Evolutionary conservation across 768 basidiomycete species (phyloP).

Genomic region (Rhizopogon vinicolor): DNA sequence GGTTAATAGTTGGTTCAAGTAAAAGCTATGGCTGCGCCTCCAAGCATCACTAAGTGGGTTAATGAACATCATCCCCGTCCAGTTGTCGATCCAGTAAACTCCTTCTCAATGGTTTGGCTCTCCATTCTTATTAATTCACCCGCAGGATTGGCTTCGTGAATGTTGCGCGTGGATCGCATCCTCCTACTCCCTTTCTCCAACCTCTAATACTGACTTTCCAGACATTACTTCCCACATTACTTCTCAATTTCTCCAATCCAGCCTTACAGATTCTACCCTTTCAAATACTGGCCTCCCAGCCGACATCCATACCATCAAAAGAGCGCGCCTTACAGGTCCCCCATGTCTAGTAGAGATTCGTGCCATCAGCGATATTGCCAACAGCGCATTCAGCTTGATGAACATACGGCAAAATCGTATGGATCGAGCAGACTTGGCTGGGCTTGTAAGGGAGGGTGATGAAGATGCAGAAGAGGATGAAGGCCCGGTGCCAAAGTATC

Average conservation of each 20-base stretch:
- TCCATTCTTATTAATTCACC: constrained; percentile 2
- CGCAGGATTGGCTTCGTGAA: constrained; percentile 72
- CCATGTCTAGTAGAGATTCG: constrained; percentile 74
- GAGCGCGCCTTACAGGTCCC: constrained; percentile 32
- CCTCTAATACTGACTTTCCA: constrained; percentile 35
- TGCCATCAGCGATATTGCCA: constrained; percentile 78
- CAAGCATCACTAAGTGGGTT: constrained; percentile 48
- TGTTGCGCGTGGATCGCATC: constrained; percentile 63
- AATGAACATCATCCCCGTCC: constrained; percentile 54
- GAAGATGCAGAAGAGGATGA: constrained; percentile 56
- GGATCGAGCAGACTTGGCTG: constrained; percentile 48
- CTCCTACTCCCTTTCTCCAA: constrained; percentile 43
- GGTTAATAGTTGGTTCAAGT: too few species aligned
- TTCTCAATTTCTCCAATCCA: constrained; percentile 66
- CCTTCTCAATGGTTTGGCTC: neutral
- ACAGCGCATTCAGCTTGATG: constrained; percentile 77
- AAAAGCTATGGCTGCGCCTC: constrained; percentile 16
- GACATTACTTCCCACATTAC: constrained; percentile 54
- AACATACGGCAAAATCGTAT: constrained; percentile 63
- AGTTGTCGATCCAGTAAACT: constrained; percentile 54
- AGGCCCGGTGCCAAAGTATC: constrained; percentile 78
- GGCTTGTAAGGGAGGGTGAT: constrained; percentile 39
- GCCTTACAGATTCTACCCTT: constrained; percentile 67
- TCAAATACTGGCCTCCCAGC: constrained; percentile 63
- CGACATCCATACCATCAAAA: constrained; percentile 32